Conservation (phyloP, 2,329 filamentous ascomycete species). For the Pezicula radicicola region DNA sequence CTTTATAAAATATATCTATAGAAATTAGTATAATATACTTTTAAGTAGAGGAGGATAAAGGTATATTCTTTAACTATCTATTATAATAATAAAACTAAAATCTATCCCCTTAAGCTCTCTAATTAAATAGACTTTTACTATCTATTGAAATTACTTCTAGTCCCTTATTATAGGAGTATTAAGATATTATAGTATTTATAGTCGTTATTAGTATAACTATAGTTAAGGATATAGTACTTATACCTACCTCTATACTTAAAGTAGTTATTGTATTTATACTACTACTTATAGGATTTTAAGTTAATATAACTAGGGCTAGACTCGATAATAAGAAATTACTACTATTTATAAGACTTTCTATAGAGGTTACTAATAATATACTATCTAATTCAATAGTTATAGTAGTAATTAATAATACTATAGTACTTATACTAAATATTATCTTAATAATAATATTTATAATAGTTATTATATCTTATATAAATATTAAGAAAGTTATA, state of each 20-base stretch:
- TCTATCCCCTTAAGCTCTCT: background rate
- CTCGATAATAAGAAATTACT: background rate
- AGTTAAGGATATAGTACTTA: too few relatives aligned
- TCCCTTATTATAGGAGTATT: background rate
- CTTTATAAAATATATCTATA: too few relatives aligned
- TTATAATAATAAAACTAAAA: too few relatives aligned
- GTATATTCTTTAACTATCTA: too few relatives aligned
- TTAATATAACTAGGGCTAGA: background rate
- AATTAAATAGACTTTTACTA: background rate
- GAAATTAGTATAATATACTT: too few relatives aligned
- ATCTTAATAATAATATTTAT: background rate
- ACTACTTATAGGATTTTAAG: background rate
- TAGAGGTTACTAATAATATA: background rate
- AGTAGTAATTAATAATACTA: background rate
- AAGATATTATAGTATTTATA: too few relatives aligned
- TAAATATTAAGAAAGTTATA: background rate
- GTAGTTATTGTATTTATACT: background rate
- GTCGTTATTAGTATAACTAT: too few relatives aligned
- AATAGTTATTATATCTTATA: background rate
- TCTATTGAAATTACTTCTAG: background rate
- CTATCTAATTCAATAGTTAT: background rate
- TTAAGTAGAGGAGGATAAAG: too few relatives aligned
- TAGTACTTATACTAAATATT: background rate
- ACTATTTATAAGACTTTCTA: background rate
- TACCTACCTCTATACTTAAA: too few relatives aligned